These are phyloP conservation scores for Globisporangium emineosum DNA, from an alignment of 352 stramenopile species.

Conservation along the genomic window DNA sequence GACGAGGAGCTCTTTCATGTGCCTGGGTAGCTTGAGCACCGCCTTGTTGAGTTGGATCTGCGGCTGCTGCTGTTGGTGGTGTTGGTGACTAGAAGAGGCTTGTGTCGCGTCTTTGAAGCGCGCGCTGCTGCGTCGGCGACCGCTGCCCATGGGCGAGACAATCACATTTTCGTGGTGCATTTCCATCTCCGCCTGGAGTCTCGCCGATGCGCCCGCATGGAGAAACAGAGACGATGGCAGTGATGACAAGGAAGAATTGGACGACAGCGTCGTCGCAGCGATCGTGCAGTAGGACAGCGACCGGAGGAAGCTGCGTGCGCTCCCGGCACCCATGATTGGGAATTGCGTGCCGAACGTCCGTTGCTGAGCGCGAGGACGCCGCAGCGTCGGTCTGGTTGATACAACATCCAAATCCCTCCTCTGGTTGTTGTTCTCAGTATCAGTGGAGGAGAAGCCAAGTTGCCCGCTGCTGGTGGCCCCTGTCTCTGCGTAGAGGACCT, in stretches of 20 bases:
- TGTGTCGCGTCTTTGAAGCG: conserved; percentile 5
- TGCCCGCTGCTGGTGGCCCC: conserved; percentile 13
- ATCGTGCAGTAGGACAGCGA: conserved; percentile 46
- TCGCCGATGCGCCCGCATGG: conserved; percentile 3
- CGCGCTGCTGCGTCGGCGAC: conserved; percentile 20
- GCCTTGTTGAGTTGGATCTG: conserved; percentile 31
- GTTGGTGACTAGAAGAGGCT: not conserved
- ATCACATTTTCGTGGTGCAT: conserved; percentile 3
- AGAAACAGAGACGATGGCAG: conserved; percentile 17
- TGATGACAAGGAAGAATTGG: not conserved
- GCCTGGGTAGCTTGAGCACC: conserved; percentile 29
- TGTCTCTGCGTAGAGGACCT: conserved; percentile 35
- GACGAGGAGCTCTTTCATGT: conserved; percentile 32
- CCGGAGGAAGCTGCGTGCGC: conserved; percentile 23
- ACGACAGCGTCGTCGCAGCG: conserved; percentile 20
- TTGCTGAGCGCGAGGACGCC: not conserved
- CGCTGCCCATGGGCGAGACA: conserved; percentile 22
- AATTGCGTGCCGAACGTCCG: conserved; percentile 31
- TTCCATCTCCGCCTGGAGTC: conserved; percentile 5
- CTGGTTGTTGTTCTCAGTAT: not conserved
- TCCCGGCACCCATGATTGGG: conserved; percentile 7
- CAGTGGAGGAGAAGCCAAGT: not conserved
- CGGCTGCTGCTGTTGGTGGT: conserved; percentile 8
- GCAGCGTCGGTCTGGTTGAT: not conserved
- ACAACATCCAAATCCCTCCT: not conserved